Evolutionary conservation across 2,329 filamentous ascomycete species (phyloP).

Genomic region (Rhynchosporium secalis): DNA sequence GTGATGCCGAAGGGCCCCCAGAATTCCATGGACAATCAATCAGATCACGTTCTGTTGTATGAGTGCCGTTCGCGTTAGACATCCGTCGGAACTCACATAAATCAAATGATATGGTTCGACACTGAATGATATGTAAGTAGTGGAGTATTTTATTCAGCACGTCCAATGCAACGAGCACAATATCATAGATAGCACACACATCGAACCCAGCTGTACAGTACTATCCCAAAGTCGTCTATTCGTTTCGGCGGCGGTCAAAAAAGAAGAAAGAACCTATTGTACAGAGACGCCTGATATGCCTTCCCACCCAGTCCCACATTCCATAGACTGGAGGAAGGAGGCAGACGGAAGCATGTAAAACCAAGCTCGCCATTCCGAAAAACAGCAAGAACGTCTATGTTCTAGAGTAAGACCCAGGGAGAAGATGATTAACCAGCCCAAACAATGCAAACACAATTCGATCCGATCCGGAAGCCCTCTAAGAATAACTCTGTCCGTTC

Average conservation of each 20-base stretch:
- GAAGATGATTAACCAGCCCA: conserved; percentile 29
- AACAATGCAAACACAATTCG: conserved; percentile 29
- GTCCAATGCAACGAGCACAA: background rate
- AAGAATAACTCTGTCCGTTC: conserved; percentile 20
- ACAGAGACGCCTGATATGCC: conserved; percentile 27
- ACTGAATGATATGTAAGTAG: background rate
- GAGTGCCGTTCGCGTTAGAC: too few species aligned
- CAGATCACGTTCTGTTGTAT: too few species aligned
- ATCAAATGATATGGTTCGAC: too few species aligned
- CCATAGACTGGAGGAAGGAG: conserved; percentile 1
- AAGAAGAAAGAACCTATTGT: conserved; percentile 30
- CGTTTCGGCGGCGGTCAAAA: conserved; percentile 21
- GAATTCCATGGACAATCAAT: too few species aligned
- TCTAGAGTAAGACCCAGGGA: conserved; percentile 27
- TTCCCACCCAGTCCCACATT: conserved; percentile 8
- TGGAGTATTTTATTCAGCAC: background rate
- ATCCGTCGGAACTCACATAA: background rate
- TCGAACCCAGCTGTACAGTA: background rate
- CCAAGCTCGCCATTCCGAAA: conserved; percentile 18
- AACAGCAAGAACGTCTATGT: conserved; percentile 32
- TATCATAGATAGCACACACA: background rate
- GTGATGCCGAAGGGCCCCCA: too few species aligned
- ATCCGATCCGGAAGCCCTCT: conserved; percentile 8
- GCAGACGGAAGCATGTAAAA: conserved; percentile 1
- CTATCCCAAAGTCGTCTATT: conserved; percentile 26